Percentiles rank a stretch among this genome's conserved stretches.
Evolutionary conservation across 2,329 filamentous ascomycete species (phyloP).

Genomic region (Paecilomyces sp.): DNA sequence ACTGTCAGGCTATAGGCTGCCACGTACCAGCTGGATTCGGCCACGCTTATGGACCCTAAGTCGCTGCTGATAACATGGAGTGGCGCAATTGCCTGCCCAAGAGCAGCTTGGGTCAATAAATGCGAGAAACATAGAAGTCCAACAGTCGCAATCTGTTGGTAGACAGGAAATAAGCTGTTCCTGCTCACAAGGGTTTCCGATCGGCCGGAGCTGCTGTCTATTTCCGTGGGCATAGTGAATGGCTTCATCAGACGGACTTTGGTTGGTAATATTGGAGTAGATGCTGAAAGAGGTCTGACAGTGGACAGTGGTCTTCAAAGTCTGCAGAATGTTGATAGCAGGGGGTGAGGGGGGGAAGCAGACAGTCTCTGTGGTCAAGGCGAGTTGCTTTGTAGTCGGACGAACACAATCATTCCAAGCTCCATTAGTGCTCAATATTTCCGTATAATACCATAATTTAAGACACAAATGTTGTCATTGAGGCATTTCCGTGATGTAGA

Average conservation of each 20-base stretch:
- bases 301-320: background rate
- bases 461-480: background rate
- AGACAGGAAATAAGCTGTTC: background rate
- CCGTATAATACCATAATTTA: background rate
- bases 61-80: slow-evolving; percentile 37
- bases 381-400: background rate
- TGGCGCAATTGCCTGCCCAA: slow-evolving; percentile 40
- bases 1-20: slow-evolving; percentile 38
- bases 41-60: slow-evolving; percentile 31
- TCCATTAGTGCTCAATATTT: background rate
- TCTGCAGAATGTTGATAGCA: background rate
- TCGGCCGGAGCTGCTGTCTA: background rate
- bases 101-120: slow-evolving; percentile 28
- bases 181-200: background rate
- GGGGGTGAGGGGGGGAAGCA: background rate
- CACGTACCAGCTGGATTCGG: slow-evolving; percentile 28
- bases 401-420: background rate
- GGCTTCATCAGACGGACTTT: background rate
- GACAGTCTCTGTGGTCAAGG: background rate
- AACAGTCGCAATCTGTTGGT: background rate
- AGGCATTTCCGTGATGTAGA: background rate
- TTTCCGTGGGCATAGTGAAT: background rate
- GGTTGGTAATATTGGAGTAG: background rate
- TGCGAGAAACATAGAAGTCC: background rate
- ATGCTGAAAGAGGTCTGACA: background rate